These are phyloP conservation scores for Microdochium bolleyi DNA, from an alignment of 2,329 filamentous ascomycete genomes.

Conservation along the genomic window DNA sequence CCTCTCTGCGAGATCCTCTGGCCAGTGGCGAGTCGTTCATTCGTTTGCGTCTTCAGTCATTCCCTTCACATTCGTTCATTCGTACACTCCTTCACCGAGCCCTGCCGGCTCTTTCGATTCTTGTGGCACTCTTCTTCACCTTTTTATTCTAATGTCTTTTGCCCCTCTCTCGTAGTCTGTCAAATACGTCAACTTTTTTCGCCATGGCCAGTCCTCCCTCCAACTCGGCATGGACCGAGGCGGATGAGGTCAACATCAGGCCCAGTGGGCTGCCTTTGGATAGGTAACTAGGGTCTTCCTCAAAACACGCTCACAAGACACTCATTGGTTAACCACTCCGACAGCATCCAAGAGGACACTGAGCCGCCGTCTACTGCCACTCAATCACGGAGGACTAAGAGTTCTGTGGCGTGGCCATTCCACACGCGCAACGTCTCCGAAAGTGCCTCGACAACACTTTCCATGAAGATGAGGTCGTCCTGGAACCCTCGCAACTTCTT, in stretches of 20 bases:
- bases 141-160: background rate
- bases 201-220: background rate
- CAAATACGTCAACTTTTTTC: background rate
- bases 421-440: slow-evolving; percentile 16
- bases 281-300: background rate
- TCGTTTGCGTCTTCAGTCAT: background rate
- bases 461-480: slow-evolving; percentile 17
- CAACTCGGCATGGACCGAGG: background rate
- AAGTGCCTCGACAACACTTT: slow-evolving; percentile 14
- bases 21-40: slow-evolving; percentile 1
- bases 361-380: slow-evolving; percentile 14
- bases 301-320: background rate
- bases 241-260: background rate
- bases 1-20: background rate
- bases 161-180: background rate
- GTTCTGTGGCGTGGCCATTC: slow-evolving; percentile 20
- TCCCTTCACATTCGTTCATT: background rate
- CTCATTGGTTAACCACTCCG: background rate
- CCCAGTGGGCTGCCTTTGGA: background rate
- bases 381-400: slow-evolving; percentile 13
- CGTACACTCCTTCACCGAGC: background rate
- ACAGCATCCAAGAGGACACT: slow-evolving; percentile 15
- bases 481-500: slow-evolving; percentile 8
- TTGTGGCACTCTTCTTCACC: background rate
- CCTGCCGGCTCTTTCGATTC: background rate